Evolutionary conservation across 345 rosid species (phyloP).

Genomic region (Gynandropsis gynandra): DNA sequence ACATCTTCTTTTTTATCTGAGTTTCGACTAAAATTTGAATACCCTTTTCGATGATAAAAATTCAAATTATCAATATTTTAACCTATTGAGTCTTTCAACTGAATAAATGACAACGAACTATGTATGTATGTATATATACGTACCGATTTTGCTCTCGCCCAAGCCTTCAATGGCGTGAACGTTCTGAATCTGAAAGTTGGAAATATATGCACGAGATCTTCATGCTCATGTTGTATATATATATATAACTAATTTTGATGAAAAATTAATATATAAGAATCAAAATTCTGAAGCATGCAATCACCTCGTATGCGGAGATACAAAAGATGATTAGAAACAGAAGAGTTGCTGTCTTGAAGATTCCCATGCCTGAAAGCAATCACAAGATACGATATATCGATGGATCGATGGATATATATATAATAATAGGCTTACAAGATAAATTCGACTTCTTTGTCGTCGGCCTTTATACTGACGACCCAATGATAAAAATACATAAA

Average conservation of each 20-base stretch:
- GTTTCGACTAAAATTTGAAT: too few species aligned
- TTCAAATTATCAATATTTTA: too few species aligned
- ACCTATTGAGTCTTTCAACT: too few species aligned
- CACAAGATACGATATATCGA: background rate
- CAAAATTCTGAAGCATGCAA: background rate
- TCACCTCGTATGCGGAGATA: constrained; percentile 22
- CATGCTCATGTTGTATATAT: background rate
- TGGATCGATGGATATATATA: too few species aligned
- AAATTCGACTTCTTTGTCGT: too few species aligned
- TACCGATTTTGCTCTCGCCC: constrained; percentile 18
- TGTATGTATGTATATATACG: background rate
- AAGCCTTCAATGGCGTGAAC: constrained; percentile 16
- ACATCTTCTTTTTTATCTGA: too few species aligned
- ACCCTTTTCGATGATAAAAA: too few species aligned
- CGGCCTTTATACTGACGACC: too few species aligned
- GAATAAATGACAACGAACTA: background rate
- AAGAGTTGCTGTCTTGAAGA: constrained; percentile 7
- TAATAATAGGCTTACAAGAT: too few species aligned
- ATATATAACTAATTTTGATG: background rate
- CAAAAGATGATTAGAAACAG: constrained; percentile 16
- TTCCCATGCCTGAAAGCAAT: constrained; percentile 11
- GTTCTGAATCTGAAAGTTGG: constrained; percentile 15
- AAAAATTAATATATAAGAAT: background rate
- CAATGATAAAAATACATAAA: too few species aligned
- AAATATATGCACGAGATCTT: background rate